Evolutionary conservation across 345 rosid species (phyloP).

Genomic region (Ceriops tagal): DNA sequence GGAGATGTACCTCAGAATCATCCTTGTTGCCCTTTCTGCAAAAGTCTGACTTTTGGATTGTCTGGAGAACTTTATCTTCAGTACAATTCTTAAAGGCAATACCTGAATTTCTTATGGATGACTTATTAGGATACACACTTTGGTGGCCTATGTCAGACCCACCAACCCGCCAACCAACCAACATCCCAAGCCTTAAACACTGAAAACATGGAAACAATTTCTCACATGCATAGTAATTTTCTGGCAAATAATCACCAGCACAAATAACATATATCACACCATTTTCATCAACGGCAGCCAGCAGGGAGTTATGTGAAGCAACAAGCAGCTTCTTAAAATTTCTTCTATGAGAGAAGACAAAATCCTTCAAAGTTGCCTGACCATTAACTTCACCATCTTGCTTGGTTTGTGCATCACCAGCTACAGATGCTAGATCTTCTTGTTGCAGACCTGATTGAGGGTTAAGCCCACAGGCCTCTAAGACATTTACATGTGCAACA

Average conservation of each 20-base stretch:
- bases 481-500: conserved; percentile 56
- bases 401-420: conserved; percentile 27
- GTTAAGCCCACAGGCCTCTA: conserved; percentile 44
- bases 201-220: conserved; percentile 49
- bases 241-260: conserved; percentile 48
- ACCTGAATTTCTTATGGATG: conserved; percentile 25
- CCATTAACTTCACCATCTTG: conserved; percentile 31
- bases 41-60: conserved; percentile 26
- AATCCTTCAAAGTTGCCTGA: conserved; percentile 25
- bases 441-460: conserved; percentile 30
- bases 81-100: conserved; percentile 12
- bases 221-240: conserved; percentile 27
- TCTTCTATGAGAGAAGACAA: conserved; percentile 33
- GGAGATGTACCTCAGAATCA: conserved; percentile 38
- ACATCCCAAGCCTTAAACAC: conserved; percentile 55
- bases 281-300: conserved; percentile 77
- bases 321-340: conserved; percentile 67
- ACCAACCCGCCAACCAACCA: conserved; percentile 72
- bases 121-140: conserved; percentile 26
- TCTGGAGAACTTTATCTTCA: conserved; percentile 26
- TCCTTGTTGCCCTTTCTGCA: conserved; percentile 27
- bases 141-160: conserved; percentile 63
- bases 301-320: conserved; percentile 63
- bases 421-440: conserved; percentile 25
- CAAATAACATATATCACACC: conserved; percentile 59